Percentiles rank a stretch among this genome's conserved stretches.
These are phyloP conservation scores for Gomphus sp. DNA, from an alignment of 1,284 basidiomycete species.

Conservation along the genomic window DNA sequence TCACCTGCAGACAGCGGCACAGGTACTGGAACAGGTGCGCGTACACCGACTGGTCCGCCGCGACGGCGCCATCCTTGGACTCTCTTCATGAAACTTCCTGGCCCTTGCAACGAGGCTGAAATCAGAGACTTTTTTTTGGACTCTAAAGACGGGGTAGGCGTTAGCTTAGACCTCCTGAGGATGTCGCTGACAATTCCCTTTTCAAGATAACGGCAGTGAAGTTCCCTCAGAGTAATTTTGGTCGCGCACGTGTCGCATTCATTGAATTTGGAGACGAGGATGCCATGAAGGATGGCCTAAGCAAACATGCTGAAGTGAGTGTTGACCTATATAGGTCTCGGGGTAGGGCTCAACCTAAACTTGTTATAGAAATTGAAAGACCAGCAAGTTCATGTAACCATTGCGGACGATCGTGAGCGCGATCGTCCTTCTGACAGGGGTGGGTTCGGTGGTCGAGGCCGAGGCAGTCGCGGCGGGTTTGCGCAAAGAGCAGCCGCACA, in stretches of 20 bases:
- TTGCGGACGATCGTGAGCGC: conserved; percentile 57
- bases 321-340: background rate
- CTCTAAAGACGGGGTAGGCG: conserved; percentile 38
- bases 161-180: background rate
- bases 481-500: conserved; percentile 56
- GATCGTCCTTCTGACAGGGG: conserved; percentile 20
- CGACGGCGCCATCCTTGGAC: conserved; percentile 65
- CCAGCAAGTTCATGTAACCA: conserved; percentile 50
- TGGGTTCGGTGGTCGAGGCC: conserved; percentile 33
- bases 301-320: conserved; percentile 59
- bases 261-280: conserved; percentile 84
- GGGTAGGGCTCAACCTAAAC: background rate
- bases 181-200: conserved; percentile 7
- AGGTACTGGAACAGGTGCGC: conserved; percentile 47
- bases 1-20: conserved; percentile 39
- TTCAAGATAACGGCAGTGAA: conserved; percentile 62
- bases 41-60: conserved; percentile 58
- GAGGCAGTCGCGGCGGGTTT: conserved; percentile 50
- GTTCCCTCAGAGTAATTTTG: conserved; percentile 44
- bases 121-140: conserved; percentile 40
- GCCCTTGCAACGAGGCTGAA: conserved; percentile 54
- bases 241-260: conserved; percentile 55
- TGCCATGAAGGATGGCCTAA: conserved; percentile 68
- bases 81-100: conserved; percentile 68
- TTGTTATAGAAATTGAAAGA: conserved; percentile 56